Base-by-base conservation (phyloP, 306 rosid species). In the Neltuma alba region DNA sequence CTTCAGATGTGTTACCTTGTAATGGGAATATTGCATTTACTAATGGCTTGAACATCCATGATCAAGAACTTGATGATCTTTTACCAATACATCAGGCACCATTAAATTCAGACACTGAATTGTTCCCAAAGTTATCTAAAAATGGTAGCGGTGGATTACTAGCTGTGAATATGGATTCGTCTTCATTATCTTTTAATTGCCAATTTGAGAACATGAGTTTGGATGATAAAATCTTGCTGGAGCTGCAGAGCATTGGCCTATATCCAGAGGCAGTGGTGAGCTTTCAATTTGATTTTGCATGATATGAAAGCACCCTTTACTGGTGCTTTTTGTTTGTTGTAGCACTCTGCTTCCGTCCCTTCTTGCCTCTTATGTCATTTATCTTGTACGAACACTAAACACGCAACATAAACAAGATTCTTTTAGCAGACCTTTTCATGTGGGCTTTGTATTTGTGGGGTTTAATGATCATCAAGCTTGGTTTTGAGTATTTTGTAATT, bases 251-350 rank as follows among this genome's bases (percentile, higher is more conserved):
- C 82, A 78, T 92, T 78, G 97, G 91, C 84, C 69, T 94, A 66
- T 85, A 78, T 84, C 96, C 91, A 65, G 97, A 92, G 76, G 81
- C 76, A 73, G 94, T 92, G 97, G 97, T 92, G 84, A 79, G 76
- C 75, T 69, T 84, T 85, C 67, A 66, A 74, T 76, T 68, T 48
- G 3, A 66, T 47, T 76, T 23, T 77, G 62, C 73, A 64, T 57
- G 79, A 62, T 58, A 37, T n/a, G 64, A 37, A 57, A 68, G 52
- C 60, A 36, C 6, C 54, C 62, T 52, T n/a, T 68, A 70, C 80
- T 75, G 65, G 23, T 48, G 62, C 76, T 81, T 81, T 68, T 70
- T 78, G 55, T 65, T 23, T 71, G 70, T 9, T 45, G 36, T 30
- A 52, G 47, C 73, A 15, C n/a, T 58, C 57, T 80, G 16, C 38